Conservation (phyloP, 148 eudicot species). For the Amaranthus cruentus region DNA sequence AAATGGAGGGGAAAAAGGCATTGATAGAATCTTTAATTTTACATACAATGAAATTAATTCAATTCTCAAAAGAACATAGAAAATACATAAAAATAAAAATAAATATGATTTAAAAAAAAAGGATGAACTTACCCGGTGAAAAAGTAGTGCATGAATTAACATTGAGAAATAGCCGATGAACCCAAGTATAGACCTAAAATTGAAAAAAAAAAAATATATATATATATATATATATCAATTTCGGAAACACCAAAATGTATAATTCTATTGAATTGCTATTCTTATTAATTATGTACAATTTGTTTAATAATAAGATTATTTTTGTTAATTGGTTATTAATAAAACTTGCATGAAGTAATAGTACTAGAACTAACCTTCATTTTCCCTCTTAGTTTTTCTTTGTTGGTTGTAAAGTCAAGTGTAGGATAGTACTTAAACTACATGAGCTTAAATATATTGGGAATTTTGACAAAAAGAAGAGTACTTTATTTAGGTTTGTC, state of each 20-base stretch:
- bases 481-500: constrained; percentile 12
- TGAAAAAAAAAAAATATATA: not conserved
- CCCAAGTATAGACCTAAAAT: constrained; percentile 54
- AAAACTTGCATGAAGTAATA: too few species aligned
- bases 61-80: not conserved
- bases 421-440: not conserved
- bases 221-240: too few species aligned
- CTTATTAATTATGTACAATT: too few species aligned
- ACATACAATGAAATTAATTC: too few species aligned
- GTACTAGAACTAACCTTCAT: constrained; percentile 20
- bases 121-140: constrained; percentile 9
- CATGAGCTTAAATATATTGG: constrained; percentile 13
- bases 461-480: not conserved
- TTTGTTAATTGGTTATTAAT: too few species aligned
- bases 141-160: constrained; percentile 17
- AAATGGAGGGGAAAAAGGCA: too few species aligned
- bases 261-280: not conserved
- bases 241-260: not conserved
- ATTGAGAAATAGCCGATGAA: constrained; percentile 47
- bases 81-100: too few species aligned
- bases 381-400: not conserved
- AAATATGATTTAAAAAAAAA: not conserved
- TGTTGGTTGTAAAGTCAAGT: too few species aligned
- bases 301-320: not conserved
- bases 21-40: too few species aligned